Evolutionary conservation across 345 rosid species (phyloP).

Genomic region (Pelargonium nanum): DNA sequence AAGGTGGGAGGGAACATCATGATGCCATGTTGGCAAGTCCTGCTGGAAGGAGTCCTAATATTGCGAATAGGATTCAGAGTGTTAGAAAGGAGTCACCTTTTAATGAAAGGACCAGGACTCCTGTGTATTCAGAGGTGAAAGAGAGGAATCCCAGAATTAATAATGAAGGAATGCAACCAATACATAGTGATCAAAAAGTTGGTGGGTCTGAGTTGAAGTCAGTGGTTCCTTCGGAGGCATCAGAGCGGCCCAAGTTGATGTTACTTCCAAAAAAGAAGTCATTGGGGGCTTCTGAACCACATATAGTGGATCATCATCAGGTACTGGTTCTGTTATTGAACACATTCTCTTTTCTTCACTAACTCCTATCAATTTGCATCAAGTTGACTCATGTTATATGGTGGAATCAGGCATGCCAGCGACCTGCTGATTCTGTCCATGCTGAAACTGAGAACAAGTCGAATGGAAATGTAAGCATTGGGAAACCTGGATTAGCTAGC

Average conservation of each 20-base stretch:
- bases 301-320: slow-evolving; percentile 32
- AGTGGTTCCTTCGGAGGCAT: slow-evolving; percentile 29
- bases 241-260: slow-evolving; percentile 59
- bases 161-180: slow-evolving; percentile 26
- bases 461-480: slow-evolving; percentile 20
- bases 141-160: slow-evolving; percentile 22
- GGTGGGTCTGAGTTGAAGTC: slow-evolving; percentile 28
- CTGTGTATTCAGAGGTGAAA: slow-evolving; percentile 31
- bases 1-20: slow-evolving; percentile 22
- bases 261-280: slow-evolving; percentile 59
- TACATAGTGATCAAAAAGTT: slow-evolving; percentile 27
- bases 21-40: slow-evolving; percentile 25
- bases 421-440: slow-evolving; percentile 17
- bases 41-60: slow-evolving; percentile 23
- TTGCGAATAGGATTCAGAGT: slow-evolving; percentile 30
- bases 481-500: slow-evolving; percentile 29
- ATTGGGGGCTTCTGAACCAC: slow-evolving; percentile 35
- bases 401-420: slow-evolving; percentile 23
- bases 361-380: slow-evolving; percentile 1
- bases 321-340: slow-evolving; percentile 13
- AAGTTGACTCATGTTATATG: slow-evolving; percentile 11
- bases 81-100: slow-evolving; percentile 30
- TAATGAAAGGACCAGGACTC: slow-evolving; percentile 22
- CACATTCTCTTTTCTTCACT: neutral
- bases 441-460: slow-evolving; percentile 20